phyloP scores from a whole-genome alignment of 1,284 basidiomycete genomes.

The Moesziomyces parantarcticus region DNA sequence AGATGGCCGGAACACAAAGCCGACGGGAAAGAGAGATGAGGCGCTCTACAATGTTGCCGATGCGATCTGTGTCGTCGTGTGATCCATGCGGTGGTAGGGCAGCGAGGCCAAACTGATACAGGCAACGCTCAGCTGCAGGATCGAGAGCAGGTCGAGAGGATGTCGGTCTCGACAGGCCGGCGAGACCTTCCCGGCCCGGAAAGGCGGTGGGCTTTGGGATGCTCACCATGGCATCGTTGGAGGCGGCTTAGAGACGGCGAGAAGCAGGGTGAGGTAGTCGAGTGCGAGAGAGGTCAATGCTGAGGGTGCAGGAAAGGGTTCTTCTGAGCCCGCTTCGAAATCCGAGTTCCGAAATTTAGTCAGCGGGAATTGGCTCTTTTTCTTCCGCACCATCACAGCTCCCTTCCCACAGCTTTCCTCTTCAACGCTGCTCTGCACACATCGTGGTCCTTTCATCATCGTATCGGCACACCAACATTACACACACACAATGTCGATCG shows the following conservation, averaged over 20 bases:
- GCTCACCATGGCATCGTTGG: neutral
- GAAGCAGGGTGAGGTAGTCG: neutral
- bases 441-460: no score
- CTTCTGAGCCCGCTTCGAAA: slow-evolving; percentile 2
- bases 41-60: neutral
- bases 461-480: neutral
- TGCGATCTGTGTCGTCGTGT: neutral
- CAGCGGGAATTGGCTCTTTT: slow-evolving; percentile 12
- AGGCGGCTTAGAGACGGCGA: neutral
- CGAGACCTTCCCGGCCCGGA: neutral
- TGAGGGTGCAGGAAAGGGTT: neutral
- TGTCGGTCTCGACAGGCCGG: neutral
- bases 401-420: no score
- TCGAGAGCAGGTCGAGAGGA: neutral
- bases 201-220: neutral
- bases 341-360: slow-evolving; percentile 28
- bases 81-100: slow-evolving; percentile 2
- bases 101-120: slow-evolving; percentile 17
- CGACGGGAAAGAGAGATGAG: slow-evolving; percentile 6
- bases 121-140: neutral
- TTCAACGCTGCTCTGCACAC: no score
- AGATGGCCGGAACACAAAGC: slow-evolving; percentile 16
- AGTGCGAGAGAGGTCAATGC: neutral
- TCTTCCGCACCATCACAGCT: no score
- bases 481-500: slow-evolving; percentile 33